phyloP scores from a whole-genome alignment of 345 rosid species.

The Litchi chinensis region DNA sequence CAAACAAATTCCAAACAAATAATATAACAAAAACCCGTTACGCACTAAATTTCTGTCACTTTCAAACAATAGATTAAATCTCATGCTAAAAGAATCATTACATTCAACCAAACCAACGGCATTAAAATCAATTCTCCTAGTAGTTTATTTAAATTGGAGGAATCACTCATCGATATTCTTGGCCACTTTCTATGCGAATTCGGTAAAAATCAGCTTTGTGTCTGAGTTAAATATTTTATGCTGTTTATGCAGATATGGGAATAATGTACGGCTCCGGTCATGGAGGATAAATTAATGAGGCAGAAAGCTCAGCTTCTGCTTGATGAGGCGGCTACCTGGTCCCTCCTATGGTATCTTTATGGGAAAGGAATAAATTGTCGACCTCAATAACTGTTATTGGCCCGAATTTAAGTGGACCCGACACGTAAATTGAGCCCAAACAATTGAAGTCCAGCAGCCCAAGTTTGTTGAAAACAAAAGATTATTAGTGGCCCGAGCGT shows the following conservation, averaged over 20 bases:
- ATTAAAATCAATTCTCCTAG: not conserved
- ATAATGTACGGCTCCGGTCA: constrained; percentile 66
- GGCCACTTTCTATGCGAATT: not conserved
- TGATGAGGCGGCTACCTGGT: constrained; percentile 99
- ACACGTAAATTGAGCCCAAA: no score
- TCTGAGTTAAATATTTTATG: constrained; percentile 16
- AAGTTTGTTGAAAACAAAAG: no score
- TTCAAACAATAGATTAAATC: no score
- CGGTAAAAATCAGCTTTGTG: constrained; percentile 2
- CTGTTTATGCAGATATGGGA: constrained; percentile 60
- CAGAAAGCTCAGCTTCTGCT: constrained; percentile 93
- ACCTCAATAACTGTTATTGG: constrained; percentile 18
- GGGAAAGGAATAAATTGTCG: constrained; percentile 76
- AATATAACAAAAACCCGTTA: no score
- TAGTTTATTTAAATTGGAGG: not conserved
- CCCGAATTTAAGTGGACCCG: no score
- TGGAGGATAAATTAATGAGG: constrained; percentile 93
- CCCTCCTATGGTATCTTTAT: constrained; percentile 91
- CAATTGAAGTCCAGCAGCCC: no score
- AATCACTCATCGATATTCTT: not conserved
- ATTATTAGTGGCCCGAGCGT: no score
- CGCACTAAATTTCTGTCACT: no score
- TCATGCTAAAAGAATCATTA: no score
- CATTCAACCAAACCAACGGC: no score
- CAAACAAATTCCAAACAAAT: no score